Evolutionary conservation across 169 alveolate species (phyloP).

Genomic region (Plasmodium billcollinsi): DNA sequence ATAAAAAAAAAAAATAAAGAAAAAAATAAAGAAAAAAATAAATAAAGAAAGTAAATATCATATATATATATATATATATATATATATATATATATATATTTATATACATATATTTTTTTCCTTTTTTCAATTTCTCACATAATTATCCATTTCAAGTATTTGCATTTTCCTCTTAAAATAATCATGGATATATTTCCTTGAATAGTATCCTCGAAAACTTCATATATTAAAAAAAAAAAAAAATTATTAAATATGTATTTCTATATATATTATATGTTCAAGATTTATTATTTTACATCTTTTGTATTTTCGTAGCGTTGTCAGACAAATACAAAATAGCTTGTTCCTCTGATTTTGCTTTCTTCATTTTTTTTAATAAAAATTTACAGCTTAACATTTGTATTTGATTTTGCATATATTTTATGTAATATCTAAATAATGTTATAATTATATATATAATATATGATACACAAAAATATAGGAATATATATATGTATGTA

Average conservation of each 20-base stretch:
- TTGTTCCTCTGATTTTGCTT: conserved; percentile 30
- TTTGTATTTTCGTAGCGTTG: conserved; percentile 62
- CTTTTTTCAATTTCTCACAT: conserved; percentile 10
- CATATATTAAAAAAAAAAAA: not conserved
- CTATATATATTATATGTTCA: not conserved
- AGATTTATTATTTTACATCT: conserved; percentile 22
- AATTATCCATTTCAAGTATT: conserved; percentile 41
- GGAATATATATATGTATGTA: not conserved
- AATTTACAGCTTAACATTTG: conserved; percentile 29
- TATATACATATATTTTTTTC: not conserved
- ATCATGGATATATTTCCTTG: conserved; percentile 74
- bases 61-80: no score
- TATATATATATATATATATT: not conserved
- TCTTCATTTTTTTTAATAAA: conserved; percentile 50
- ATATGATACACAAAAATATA: not conserved
- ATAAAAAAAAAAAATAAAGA: no score
- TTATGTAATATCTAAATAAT: conserved; percentile 23
- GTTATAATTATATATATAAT: no score
- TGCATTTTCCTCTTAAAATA: conserved; percentile 57
- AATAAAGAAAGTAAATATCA: no score
- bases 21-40: no score
- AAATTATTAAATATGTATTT: not conserved
- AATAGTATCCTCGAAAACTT: conserved; percentile 61
- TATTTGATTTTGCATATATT: conserved; percentile 11
- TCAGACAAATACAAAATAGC: conserved; percentile 18